These are phyloP conservation scores for Heliamphora exappendiculata DNA, from an alignment of 148 eudicot genomes.

Conservation along the genomic window DNA sequence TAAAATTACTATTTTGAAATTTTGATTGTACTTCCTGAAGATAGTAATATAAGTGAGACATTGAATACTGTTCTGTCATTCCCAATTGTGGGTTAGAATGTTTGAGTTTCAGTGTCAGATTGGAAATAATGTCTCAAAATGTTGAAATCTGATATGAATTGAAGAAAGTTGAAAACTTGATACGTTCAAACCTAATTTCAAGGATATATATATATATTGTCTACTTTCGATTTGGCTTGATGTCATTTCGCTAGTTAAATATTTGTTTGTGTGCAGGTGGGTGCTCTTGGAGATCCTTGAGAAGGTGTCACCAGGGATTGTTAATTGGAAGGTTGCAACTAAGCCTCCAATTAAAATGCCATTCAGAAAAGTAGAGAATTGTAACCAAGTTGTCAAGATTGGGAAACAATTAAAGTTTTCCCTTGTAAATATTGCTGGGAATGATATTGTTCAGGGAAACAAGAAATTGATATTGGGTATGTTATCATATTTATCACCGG, in stretches of 20 bases:
- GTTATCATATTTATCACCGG: slow-evolving; percentile 6
- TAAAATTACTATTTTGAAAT: background rate
- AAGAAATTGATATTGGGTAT: slow-evolving; percentile 74
- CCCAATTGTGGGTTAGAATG: background rate
- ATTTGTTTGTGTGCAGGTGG: slow-evolving; percentile 55
- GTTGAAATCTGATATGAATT: background rate
- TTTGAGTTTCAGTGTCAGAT: background rate
- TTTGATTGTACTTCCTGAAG: background rate
- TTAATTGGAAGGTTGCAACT: slow-evolving; percentile 74
- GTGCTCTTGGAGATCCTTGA: slow-evolving; percentile 80
- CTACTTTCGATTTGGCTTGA: slow-evolving; percentile 23
- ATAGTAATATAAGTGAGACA: no score
- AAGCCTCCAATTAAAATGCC: slow-evolving; percentile 92
- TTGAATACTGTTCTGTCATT: slow-evolving; percentile 6
- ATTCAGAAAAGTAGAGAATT: slow-evolving; percentile 82
- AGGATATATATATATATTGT: background rate
- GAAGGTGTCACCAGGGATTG: slow-evolving; percentile 76
- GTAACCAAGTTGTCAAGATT: slow-evolving; percentile 80
- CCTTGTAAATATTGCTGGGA: slow-evolving; percentile 83
- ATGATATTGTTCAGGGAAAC: slow-evolving; percentile 81
- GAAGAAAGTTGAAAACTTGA: background rate
- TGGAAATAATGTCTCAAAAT: background rate
- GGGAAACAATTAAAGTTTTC: slow-evolving; percentile 87
- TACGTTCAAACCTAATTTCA: background rate
- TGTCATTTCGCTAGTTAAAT: background rate